Base-by-base conservation (phyloP, 1,284 basidiomycete species). In the Heterobasidion annosum region DNA sequence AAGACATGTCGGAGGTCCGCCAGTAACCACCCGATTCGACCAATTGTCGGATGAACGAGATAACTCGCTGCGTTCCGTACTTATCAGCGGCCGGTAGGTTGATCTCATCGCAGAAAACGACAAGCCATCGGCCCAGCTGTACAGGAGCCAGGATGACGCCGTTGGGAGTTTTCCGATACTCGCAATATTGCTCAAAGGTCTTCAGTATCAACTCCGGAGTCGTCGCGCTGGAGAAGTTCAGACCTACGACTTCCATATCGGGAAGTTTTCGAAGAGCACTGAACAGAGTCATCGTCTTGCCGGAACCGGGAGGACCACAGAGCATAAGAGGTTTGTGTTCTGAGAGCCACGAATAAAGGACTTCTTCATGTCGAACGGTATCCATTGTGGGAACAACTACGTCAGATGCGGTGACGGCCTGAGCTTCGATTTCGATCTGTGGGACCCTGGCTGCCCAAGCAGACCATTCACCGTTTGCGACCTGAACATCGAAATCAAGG, bases 211-310 rank as follows among this genome's bases (percentile, higher is more conserved):
- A 80, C 67, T 98, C 95, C 0, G 97, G 96, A 0, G 95, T 98
- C 0, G 98, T 99, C 12, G 97, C 97, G 67, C 93, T 97, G 45
- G 98, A 99, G 71, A 99, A 99, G 73, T 99, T 99, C 62, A 99
- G 85, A 50, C 97, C 97, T 56, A 98, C 95, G 49, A 99, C 93
- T 67, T 99, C 97, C 86, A 99, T 94, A 69, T 99, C 94, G 3
- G 95, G 94, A 47, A 99, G 79, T 70, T 99, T 99, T 55, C 97
- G 87, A 35, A 99, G 81, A 4, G 98, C 97, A 61, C 93, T 97
- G 75, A 99, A 98, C n/a, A 99, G 76, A 0, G 98, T 99, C 97
- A 99, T 99, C 4, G 97, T 99, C 76, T 99, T 99, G 43, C 97
- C 97, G 25, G 96, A 98, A 65, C 97, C 97, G 7, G 97, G 97